Conservation (phyloP, 148 eudicot genomes). For the Beta vulgaris region DNA sequence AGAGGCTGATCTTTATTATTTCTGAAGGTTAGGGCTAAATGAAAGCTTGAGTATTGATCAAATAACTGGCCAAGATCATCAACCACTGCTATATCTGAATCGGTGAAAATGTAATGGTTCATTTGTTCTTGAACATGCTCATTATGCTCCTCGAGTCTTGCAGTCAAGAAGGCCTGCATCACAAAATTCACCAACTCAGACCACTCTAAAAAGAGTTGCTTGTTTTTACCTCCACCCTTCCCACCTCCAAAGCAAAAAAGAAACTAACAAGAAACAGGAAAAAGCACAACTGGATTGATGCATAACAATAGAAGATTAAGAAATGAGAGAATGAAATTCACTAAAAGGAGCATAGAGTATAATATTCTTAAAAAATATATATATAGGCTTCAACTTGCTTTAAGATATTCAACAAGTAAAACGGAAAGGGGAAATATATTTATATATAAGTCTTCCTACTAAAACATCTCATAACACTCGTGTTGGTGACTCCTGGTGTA, state of each 20-base stretch:
- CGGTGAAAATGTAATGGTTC: conserved; percentile 80
- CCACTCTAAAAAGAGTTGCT: not conserved
- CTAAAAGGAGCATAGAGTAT: not conserved
- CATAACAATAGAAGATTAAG: too few species aligned
- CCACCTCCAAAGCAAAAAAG: too few species aligned
- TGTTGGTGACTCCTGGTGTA: not conserved
- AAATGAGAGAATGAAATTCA: not conserved
- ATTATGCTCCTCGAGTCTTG: conserved; percentile 52
- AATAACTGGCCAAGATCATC: conserved; percentile 74
- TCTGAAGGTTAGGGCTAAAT: conserved; percentile 89
- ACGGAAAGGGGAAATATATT: too few species aligned
- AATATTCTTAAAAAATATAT: not conserved
- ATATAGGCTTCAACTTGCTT: not conserved
- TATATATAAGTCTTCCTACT: too few species aligned
- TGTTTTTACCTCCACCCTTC: not conserved
- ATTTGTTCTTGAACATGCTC: conserved; percentile 29
- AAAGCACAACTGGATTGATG: too few species aligned
- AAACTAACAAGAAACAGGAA: too few species aligned
- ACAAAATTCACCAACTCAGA: conserved; percentile 11
- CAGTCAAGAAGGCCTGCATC: conserved; percentile 68
- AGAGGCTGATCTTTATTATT: conserved; percentile 96
- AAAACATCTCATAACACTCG: not conserved
- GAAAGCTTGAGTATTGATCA: conserved; percentile 48
- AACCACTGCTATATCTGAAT: conserved; percentile 87
- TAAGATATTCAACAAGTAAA: not conserved